Conservation (phyloP, 2,329 filamentous ascomycete genomes). For the Rhexocercosporidium sp. region DNA sequence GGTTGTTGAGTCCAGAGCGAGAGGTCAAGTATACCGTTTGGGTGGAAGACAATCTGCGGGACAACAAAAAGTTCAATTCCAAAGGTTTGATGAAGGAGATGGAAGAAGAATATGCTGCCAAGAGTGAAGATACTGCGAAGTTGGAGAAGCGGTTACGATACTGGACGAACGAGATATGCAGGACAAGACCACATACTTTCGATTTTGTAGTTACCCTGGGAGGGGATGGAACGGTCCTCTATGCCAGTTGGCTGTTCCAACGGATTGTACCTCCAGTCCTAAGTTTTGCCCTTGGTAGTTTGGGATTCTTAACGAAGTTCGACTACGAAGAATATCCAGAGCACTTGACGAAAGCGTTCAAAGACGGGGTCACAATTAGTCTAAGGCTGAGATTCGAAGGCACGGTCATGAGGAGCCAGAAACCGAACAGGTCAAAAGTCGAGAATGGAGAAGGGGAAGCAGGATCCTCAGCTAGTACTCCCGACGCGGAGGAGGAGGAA, state of each 20-base stretch:
- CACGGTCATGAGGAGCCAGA: slow-evolving; percentile 84
- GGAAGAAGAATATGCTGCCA: slow-evolving; percentile 49
- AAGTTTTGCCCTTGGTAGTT: slow-evolving; percentile 87
- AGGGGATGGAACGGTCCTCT: slow-evolving; percentile 96
- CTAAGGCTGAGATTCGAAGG: slow-evolving; percentile 89
- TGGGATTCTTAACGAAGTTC: slow-evolving; percentile 96
- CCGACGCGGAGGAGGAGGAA: slow-evolving; percentile 47
- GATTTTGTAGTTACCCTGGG: slow-evolving; percentile 93
- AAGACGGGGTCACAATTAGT: slow-evolving; percentile 85
- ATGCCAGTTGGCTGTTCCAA: slow-evolving; percentile 96
- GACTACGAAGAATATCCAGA: slow-evolving; percentile 78
- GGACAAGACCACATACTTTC: slow-evolving; percentile 80
- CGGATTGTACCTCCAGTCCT: slow-evolving; percentile 91
- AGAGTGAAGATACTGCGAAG: slow-evolving; percentile 35
- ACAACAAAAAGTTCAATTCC: slow-evolving; percentile 75
- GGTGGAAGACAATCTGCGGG: slow-evolving; percentile 76
- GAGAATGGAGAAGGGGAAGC: slow-evolving; percentile 26
- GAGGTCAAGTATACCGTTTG: slow-evolving; percentile 77
- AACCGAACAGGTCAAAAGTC: slow-evolving; percentile 45
- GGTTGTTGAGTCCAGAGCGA: slow-evolving; percentile 77
- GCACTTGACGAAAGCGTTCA: slow-evolving; percentile 74
- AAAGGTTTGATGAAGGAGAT: slow-evolving; percentile 69
- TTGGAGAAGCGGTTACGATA: slow-evolving; percentile 64
- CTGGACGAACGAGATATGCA: slow-evolving; percentile 84
- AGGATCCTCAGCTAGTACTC: background rate